Base-by-base conservation (phyloP, 495 filamentous ascomycete genomes). In the Tuber microsphaerosporum region DNA sequence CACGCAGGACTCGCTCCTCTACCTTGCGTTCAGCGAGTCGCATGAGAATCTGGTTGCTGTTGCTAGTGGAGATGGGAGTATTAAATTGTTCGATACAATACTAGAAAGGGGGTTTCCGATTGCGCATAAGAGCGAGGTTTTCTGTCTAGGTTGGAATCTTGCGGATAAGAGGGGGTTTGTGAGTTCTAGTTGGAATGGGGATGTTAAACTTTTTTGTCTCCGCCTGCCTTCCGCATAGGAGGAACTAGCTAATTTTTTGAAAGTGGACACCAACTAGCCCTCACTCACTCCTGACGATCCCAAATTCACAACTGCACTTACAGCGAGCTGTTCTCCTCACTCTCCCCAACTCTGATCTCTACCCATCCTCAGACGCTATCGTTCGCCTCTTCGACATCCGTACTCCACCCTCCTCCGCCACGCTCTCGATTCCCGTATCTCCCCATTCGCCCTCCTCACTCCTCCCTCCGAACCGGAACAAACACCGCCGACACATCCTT, bases 401-500 rank as follows among this genome's bases (percentile, higher is more conserved):
- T 70, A 92, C 92, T 0, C 94, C 94, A 1, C 87, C 91, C 31
- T 89, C 87, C 42, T 90, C 93, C 8, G 90, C 91, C 45, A 97
- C 96, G 0, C 44, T 46, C 26, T 56, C 51, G 16, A 48, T 80
- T n/a, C 45, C 71, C 1, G 51, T 81, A 26, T 73, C 70, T 17
- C 78, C 77, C 16, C 19, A 43, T 1, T 74, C 76, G 4, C 91
- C 91, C 0, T 86, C 88, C 26, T 95, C 98, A 85, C 88, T 91
- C 43, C 88, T 99, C 22, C 97, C 94, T 3, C 95, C 97, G 83
- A 95, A 99, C 84, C 98, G 96, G 95, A 99, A 99, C 84, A 99
- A 99, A 83, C 98, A 99, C 83, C 90, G 91, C 2, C 88, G 92
- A 44, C 90, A 89, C 0, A 86, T 97, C 31, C 83, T 99, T 65